A percentile compares a stretch with the other conserved stretches of the same genome.
phyloP scores from a whole-genome alignment of 2,329 filamentous ascomycete species.

The Eutypa lata region DNA sequence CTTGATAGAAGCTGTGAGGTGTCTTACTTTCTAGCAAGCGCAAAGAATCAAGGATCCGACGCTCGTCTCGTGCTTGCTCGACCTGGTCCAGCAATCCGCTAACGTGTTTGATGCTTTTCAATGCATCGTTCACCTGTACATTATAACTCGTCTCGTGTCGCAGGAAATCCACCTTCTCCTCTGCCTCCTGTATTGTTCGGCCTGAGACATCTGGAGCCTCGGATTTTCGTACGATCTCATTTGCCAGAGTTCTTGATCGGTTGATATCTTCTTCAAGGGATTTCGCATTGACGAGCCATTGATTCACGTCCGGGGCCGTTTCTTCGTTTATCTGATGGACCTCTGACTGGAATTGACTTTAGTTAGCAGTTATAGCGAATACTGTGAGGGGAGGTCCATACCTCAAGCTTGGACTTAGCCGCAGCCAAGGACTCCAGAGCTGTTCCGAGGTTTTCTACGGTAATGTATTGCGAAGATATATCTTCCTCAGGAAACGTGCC shows the following conservation, averaged over 20 bases:
- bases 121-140: conserved; percentile 49
- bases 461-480: conserved; percentile 36
- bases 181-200: conserved; percentile 49
- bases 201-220: conserved; percentile 59
- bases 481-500: conserved; percentile 46
- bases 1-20: background rate
- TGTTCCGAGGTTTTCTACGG: conserved; percentile 32
- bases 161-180: conserved; percentile 55
- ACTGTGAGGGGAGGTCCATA: conserved; percentile 17
- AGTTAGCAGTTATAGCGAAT: conserved; percentile 3
- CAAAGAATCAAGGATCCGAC: conserved; percentile 54
- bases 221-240: conserved; percentile 75
- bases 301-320: conserved; percentile 74
- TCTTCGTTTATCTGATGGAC: conserved; percentile 75
- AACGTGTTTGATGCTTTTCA: conserved; percentile 53
- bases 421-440: conserved; percentile 39
- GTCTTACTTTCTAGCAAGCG: conserved; percentile 52
- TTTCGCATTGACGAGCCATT: conserved; percentile 83
- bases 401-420: conserved; percentile 44
- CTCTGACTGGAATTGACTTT: conserved; percentile 49
- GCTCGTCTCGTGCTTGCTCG: conserved; percentile 52
- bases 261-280: conserved; percentile 83
- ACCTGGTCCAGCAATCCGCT: conserved; percentile 61
- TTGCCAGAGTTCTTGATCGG: conserved; percentile 73
- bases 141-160: conserved; percentile 58